Conservation (phyloP, 176 grass and related monocot genomes). For the Poa pratensis region DNA sequence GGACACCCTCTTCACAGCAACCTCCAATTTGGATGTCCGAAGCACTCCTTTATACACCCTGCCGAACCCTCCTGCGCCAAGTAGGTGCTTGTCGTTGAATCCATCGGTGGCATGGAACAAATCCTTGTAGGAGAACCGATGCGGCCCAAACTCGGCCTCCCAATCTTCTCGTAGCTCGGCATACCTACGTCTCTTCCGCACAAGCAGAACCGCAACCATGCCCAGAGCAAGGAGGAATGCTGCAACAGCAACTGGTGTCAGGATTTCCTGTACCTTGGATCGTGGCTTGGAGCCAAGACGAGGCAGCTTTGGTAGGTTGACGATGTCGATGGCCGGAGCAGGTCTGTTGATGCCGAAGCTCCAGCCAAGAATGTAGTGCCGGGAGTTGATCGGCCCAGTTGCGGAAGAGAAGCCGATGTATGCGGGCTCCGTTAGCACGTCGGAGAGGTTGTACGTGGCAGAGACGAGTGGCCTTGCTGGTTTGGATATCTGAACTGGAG, state of each 20-base stretch:
- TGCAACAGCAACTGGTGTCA: not conserved
- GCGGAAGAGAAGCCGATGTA: constrained; percentile 20
- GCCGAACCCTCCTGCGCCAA: not conserved
- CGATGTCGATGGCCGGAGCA: not conserved
- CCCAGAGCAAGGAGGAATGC: not conserved
- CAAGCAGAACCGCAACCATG: not conserved
- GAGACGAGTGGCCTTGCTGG: constrained; percentile 18
- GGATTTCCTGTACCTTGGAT: not conserved
- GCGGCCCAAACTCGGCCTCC: constrained; percentile 1
- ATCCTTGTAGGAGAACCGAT: constrained; percentile 12
- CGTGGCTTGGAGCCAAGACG: constrained; percentile 2
- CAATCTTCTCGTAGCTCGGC: constrained; percentile 23
- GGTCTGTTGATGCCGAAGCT: not conserved
- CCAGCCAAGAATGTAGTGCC: constrained; percentile 17
- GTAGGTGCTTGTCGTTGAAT: not conserved
- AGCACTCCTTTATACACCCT: not conserved
- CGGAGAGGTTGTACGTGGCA: not conserved
- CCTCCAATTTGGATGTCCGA: not conserved
- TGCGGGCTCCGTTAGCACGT: not conserved
- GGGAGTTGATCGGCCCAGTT: not conserved
- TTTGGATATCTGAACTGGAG: not conserved
- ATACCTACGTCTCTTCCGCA: not conserved
- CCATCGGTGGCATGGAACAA: not conserved
- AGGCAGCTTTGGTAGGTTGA: not conserved
- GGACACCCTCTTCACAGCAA: constrained; percentile 11